Percentiles rank a stretch among this genome's conserved stretches.
Evolutionary conservation across 2,329 filamentous ascomycete genomes (phyloP).

Genomic region (Phaeosphaeriaceae sp.): DNA sequence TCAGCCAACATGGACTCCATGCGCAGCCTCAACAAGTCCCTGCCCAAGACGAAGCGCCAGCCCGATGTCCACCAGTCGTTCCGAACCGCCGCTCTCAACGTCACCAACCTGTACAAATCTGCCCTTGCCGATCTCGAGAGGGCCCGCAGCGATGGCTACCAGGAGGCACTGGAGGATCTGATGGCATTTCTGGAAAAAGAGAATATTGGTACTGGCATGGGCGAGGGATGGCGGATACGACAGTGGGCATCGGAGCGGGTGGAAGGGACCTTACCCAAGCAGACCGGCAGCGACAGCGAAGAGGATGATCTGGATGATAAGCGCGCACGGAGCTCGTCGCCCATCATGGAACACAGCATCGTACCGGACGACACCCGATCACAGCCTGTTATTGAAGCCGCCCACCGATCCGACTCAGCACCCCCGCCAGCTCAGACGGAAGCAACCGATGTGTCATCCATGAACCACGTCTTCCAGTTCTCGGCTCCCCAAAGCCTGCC

Average conservation of each 20-base stretch:
- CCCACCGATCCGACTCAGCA: conserved; percentile 38
- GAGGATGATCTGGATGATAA: conserved; percentile 70
- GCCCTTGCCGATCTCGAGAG: conserved; percentile 79
- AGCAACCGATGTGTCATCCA: conserved; percentile 38
- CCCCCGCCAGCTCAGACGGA: conserved; percentile 51
- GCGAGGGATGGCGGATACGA: conserved; percentile 73
- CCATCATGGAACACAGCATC: conserved; percentile 61
- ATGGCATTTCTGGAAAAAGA: conserved; percentile 84
- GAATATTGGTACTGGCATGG: conserved; percentile 77
- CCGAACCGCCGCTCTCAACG: conserved; percentile 88
- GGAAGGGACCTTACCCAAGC: conserved; percentile 65
- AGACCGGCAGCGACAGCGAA: conserved; percentile 68
- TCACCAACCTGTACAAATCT: conserved; percentile 95
- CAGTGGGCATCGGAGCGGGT: conserved; percentile 74
- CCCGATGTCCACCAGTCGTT: conserved; percentile 80
- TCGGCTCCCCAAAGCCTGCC: conserved; percentile 69
- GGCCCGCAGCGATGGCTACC: conserved; percentile 82
- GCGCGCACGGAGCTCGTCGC: conserved; percentile 65
- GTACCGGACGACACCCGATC: conserved; percentile 49
- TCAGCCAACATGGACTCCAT: conserved; percentile 47
- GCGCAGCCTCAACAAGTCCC: conserved; percentile 50
- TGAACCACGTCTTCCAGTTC: conserved; percentile 67
- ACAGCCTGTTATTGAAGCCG: conserved; percentile 23
- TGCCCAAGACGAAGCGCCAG: conserved; percentile 46
- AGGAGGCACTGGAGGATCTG: conserved; percentile 91